Percentiles rank a stretch among this genome's conserved stretches.
Evolutionary conservation across 1,139 yeast species (phyloP).

Genomic region (Casaregolazyma suthepensis): DNA sequence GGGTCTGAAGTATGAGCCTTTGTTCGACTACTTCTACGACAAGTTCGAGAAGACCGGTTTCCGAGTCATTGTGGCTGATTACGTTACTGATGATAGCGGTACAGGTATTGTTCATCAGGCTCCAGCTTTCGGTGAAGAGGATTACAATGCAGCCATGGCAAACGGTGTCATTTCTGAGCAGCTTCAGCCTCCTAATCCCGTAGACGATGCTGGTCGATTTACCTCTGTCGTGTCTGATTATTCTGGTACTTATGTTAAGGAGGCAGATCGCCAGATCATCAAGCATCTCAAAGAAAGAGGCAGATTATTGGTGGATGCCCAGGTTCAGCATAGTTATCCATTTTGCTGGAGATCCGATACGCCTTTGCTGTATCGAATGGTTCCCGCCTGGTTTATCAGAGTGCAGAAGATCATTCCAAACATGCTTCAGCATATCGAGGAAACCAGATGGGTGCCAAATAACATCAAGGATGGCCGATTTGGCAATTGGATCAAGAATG

Average conservation of each 20-base stretch:
- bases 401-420: conserved; percentile 80
- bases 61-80: conserved; percentile 72
- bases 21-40: conserved; percentile 74
- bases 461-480: conserved; percentile 90
- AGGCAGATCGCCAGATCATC: conserved; percentile 88
- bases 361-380: conserved; percentile 90
- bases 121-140: conserved; percentile 99
- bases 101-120: conserved; percentile 98
- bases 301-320: conserved; percentile 66
- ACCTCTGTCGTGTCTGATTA: conserved; percentile 67
- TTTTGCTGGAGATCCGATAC: conserved; percentile 99
- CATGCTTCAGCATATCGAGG: conserved; percentile 78
- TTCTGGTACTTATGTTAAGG: conserved; percentile 85
- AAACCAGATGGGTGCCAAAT: conserved; percentile 92
- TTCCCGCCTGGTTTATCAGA: conserved; percentile 98
- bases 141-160: conserved; percentile 74
- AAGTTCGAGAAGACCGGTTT: conserved; percentile 68
- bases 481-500: conserved; percentile 95
- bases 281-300: conserved; percentile 76
- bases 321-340: conserved; percentile 93
- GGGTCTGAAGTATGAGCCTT: conserved; percentile 75
- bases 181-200: conserved; percentile 80
- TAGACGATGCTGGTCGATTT: conserved; percentile 86
- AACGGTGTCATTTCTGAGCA: conserved; percentile 70
- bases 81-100: conserved; percentile 93